These are phyloP conservation scores for Biscogniauxia mediterranea DNA, from an alignment of 2,329 filamentous ascomycete genomes.

Conservation along the genomic window DNA sequence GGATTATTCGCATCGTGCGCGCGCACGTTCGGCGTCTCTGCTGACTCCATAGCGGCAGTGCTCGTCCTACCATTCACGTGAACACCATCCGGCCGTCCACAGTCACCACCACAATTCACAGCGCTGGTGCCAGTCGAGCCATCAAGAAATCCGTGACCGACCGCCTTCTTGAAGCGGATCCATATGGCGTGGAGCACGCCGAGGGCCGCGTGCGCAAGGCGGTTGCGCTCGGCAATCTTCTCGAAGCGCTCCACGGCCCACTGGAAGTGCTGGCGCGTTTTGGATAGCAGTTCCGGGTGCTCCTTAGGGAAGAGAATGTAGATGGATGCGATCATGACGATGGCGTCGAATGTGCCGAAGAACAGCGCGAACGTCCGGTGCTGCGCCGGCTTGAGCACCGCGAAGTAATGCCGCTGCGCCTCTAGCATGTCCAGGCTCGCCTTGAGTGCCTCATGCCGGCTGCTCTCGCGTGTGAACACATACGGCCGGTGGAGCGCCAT, in stretches of 20 bases:
- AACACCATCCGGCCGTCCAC: constrained; percentile 1
- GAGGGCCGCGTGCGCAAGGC: constrained; percentile 52
- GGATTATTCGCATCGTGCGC: neutral
- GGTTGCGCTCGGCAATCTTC: constrained; percentile 52
- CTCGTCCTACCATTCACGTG: neutral
- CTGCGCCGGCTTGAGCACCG: constrained; percentile 47
- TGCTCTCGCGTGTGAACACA: constrained; percentile 55
- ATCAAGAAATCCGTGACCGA: constrained; percentile 36
- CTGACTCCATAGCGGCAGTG: constrained; percentile 6
- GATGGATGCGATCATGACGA: constrained; percentile 59
- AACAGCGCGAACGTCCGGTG: constrained; percentile 58
- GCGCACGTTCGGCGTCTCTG: neutral
- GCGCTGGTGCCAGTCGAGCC: neutral
- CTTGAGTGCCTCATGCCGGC: constrained; percentile 54
- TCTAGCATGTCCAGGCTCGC: constrained; percentile 56
- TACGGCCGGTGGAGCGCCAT: constrained; percentile 63
- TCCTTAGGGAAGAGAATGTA: constrained; percentile 61
- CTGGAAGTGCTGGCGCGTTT: constrained; percentile 54
- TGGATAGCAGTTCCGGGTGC: constrained; percentile 46
- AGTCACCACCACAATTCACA: too few relatives aligned
- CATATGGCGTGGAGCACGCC: constrained; percentile 56
- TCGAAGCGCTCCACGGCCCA: constrained; percentile 60
- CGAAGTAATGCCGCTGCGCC: constrained; percentile 50
- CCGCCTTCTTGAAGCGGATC: constrained; percentile 50
- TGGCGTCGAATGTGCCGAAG: constrained; percentile 63